phyloP scores from a whole-genome alignment of 1,284 basidiomycete genomes.

The Meira miltonrushii region DNA sequence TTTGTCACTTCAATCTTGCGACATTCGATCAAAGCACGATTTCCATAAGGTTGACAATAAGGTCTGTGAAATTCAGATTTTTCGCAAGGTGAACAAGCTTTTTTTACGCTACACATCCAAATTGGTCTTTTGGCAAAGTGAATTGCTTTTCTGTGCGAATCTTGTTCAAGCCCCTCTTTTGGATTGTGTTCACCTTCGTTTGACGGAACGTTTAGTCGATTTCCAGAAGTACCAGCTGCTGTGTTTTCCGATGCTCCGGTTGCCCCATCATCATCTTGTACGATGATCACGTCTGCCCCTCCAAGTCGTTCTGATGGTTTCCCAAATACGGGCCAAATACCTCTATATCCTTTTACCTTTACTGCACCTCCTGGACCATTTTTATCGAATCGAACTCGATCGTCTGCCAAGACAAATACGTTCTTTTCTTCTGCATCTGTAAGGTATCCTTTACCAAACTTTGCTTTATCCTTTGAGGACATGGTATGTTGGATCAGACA shows the following conservation, averaged over 20 bases:
- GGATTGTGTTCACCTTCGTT: too few species aligned
- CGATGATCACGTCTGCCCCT: not conserved
- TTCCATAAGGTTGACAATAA: slow-evolving; percentile 9
- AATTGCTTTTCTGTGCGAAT: too few species aligned
- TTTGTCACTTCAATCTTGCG: not conserved
- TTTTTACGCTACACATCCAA: too few species aligned
- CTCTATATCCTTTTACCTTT: not conserved
- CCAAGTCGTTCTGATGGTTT: not conserved
- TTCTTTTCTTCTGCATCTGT: not conserved
- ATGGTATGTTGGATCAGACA: not conserved
- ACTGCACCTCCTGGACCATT: slow-evolving; percentile 2
- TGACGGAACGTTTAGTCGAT: not conserved
- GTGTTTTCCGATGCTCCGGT: not conserved
- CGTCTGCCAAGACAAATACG: not conserved
- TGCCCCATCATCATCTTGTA: not conserved
- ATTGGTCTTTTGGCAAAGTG: too few species aligned
- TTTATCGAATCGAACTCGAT: not conserved
- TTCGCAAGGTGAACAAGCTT: too few species aligned
- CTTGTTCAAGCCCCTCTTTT: too few species aligned
- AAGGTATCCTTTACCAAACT: slow-evolving; percentile 4
- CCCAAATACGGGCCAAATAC: slow-evolving; percentile 7
- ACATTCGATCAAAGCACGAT: slow-evolving; percentile 6
- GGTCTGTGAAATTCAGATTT: not conserved
- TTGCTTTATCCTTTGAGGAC: not conserved
- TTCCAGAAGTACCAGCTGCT: not conserved